Evolutionary conservation across 163 green algal genomes (phyloP).

Genomic region (Chloromonas sp.): DNA sequence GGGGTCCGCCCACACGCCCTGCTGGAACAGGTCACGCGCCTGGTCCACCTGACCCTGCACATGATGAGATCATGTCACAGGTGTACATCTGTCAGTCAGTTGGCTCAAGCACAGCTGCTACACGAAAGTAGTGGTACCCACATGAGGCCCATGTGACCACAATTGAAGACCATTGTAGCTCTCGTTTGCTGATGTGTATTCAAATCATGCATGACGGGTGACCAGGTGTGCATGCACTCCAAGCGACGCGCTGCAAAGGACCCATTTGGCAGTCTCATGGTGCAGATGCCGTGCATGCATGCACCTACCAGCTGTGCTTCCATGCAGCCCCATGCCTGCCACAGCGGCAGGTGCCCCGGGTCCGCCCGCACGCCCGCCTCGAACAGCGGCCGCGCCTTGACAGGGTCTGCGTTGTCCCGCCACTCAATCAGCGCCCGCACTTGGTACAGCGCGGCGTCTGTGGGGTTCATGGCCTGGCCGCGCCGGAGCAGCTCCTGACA

Average conservation of each 20-base stretch:
- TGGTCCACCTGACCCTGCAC: slow-evolving; percentile 48
- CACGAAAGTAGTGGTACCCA: too few species aligned
- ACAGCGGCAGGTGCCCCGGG: slow-evolving; percentile 41
- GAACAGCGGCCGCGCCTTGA: slow-evolving; percentile 52
- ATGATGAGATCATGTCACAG: too few species aligned
- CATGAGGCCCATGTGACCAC: too few species aligned
- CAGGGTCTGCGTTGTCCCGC: slow-evolving; percentile 7
- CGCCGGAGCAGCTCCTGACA: slow-evolving; percentile 70
- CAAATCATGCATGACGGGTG: neutral
- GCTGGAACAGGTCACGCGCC: slow-evolving; percentile 78
- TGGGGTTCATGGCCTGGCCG: slow-evolving; percentile 69
- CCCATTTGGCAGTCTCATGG: too few species aligned
- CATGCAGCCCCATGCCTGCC: slow-evolving; percentile 84
- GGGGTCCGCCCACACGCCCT: slow-evolving; percentile 83
- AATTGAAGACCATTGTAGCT: too few species aligned
- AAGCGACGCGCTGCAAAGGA: too few species aligned
- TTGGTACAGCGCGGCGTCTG: slow-evolving; percentile 71
- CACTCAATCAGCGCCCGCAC: slow-evolving; percentile 15
- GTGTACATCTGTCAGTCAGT: neutral
- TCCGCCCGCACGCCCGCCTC: slow-evolving; percentile 36
- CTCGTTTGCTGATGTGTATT: too few species aligned
- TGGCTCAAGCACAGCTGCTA: neutral
- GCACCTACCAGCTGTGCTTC: slow-evolving; percentile 53
- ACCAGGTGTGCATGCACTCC: too few species aligned
- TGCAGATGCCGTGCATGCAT: neutral